A percentile compares a stretch with the other conserved stretches of the same genome.
phyloP scores from a whole-genome alignment of 2,329 filamentous ascomycete species.

The Fusarium armeniacum region DNA sequence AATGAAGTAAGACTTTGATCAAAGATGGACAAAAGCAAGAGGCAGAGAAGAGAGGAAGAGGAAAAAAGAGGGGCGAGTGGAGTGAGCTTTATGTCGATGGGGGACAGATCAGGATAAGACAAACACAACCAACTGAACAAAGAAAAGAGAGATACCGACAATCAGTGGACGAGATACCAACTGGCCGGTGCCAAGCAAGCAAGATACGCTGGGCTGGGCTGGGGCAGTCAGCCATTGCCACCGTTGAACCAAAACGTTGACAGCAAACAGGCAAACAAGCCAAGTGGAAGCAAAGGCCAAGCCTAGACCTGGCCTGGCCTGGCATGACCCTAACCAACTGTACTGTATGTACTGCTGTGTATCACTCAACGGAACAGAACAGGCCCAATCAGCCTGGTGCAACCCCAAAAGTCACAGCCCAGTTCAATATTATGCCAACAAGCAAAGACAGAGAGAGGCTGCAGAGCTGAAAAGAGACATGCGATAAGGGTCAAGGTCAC shows the following conservation, averaged over 20 bases:
- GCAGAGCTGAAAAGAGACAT: conserved; percentile 3
- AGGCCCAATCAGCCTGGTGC: background rate
- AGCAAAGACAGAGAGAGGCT: background rate
- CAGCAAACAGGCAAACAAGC: background rate
- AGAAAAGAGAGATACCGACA: background rate
- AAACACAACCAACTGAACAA: background rate
- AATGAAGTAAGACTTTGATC: conserved; percentile 4
- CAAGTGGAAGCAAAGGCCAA: background rate
- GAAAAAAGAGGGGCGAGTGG: conserved; percentile 31
- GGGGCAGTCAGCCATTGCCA: conserved; percentile 2
- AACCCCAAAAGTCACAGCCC: conserved; percentile 6
- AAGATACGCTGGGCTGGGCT: background rate
- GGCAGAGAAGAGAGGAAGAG: conserved; percentile 1
- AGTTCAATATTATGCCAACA: background rate
- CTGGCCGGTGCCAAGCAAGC: background rate
- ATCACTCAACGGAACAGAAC: background rate
- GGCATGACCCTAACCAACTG: background rate
- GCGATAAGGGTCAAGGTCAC: conserved; percentile 3
- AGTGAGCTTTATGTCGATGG: conserved; percentile 14
- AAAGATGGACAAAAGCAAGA: background rate
- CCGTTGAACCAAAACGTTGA: background rate
- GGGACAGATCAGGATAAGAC: conserved; percentile 8
- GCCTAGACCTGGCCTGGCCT: background rate
- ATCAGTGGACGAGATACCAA: background rate
- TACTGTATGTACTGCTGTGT: background rate